These are phyloP conservation scores for Pulchroboletus neoregius DNA, from an alignment of 1,284 basidiomycete species.

Conservation along the genomic window DNA sequence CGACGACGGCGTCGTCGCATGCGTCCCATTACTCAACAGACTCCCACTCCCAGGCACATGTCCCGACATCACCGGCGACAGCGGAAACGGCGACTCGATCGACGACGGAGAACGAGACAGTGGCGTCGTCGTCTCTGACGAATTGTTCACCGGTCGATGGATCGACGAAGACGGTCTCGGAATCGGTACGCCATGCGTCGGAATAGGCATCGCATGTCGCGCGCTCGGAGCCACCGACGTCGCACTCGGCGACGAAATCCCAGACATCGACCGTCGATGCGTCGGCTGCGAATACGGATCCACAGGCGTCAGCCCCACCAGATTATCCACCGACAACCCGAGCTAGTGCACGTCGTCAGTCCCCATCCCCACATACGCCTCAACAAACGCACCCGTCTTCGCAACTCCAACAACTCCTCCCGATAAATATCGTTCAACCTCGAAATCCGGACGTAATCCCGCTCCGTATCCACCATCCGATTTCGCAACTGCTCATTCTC, in stretches of 20 bases:
- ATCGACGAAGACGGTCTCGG: slow-evolving; percentile 63
- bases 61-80: slow-evolving; percentile 52
- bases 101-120: slow-evolving; percentile 59
- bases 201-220: slow-evolving; percentile 58
- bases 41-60: slow-evolving; percentile 43
- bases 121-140: slow-evolving; percentile 51
- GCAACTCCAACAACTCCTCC: slow-evolving; percentile 73
- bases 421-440: slow-evolving; percentile 76
- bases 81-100: slow-evolving; percentile 48
- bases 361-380: neutral
- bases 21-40: slow-evolving; percentile 54
- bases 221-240: slow-evolving; percentile 39
- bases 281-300: slow-evolving; percentile 69
- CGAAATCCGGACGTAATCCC: slow-evolving; percentile 67
- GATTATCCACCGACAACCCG: slow-evolving; percentile 67
- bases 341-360: slow-evolving; percentile 41
- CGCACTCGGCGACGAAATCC: slow-evolving; percentile 42
- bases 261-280: slow-evolving; percentile 49
- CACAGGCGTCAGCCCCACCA: slow-evolving; percentile 57
- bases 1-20: slow-evolving; percentile 63
- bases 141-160: slow-evolving; percentile 44
- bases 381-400: slow-evolving; percentile 56
- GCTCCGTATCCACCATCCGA: slow-evolving; percentile 63
- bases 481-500: slow-evolving; percentile 72
- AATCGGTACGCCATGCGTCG: slow-evolving; percentile 58